A percentile compares a stretch with the other conserved stretches of the same genome.
Conservation (phyloP, 75 land plant genomes). For the Sequoia sempervirens region DNA sequence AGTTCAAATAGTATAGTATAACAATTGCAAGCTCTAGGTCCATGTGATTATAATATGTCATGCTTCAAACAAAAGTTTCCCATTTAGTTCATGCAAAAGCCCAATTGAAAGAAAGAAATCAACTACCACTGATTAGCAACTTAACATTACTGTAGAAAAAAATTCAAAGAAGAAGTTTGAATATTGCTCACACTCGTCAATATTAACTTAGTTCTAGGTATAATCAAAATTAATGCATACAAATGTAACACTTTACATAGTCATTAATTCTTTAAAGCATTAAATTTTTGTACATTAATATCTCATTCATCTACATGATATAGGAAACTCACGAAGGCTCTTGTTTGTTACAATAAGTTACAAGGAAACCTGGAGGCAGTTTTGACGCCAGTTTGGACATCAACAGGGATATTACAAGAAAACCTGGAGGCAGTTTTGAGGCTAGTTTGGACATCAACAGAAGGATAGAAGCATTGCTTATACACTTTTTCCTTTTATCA, state of each 20-base stretch:
- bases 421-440: no score
- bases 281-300: background rate
- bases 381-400: no score
- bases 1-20: background rate
- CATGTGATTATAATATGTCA: background rate
- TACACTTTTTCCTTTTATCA: no score
- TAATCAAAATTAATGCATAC: background rate
- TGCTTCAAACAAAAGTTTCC: background rate
- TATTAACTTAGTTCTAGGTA: background rate
- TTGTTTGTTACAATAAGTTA: no score
- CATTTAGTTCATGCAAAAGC: background rate
- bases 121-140: background rate
- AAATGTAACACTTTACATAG: background rate
- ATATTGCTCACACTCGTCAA: background rate
- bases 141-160: background rate
- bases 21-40: background rate
- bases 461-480: no score
- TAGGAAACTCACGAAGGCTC: background rate
- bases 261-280: background rate
- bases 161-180: background rate
- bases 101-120: background rate
- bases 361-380: no score
- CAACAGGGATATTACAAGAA: no score
- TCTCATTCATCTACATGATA: background rate
- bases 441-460: no score